Evolutionary conservation across 148 eudicot genomes (phyloP).

Genomic region (Vaccinium macrocarpon): DNA sequence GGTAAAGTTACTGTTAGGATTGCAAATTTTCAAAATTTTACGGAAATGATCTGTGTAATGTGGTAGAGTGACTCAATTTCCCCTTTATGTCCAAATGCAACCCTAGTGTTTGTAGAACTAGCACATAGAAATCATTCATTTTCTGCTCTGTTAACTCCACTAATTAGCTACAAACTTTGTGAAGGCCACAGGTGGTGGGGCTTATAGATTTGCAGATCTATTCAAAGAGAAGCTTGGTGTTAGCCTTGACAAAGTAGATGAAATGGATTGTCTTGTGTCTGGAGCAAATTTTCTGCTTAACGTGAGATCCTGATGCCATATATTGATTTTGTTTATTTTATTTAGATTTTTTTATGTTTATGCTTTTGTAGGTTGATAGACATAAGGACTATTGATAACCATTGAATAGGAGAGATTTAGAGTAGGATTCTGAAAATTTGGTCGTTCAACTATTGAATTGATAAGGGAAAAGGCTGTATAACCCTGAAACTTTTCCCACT

Average conservation of each 20-base stretch:
- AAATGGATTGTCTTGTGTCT: conserved; percentile 89
- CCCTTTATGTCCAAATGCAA: not conserved
- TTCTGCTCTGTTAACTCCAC: not conserved
- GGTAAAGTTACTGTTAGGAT: conserved; percentile 38
- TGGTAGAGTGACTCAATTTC: not conserved
- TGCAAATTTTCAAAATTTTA: conserved; percentile 1
- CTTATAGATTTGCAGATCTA: conserved; percentile 81
- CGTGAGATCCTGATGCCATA: conserved; percentile 37
- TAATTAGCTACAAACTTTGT: conserved; percentile 29
- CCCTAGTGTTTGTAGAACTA: not conserved
- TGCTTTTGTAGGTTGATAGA: conserved; percentile 8
- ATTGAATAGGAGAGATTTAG: not conserved
- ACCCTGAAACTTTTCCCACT: not conserved
- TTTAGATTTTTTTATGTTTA: not conserved
- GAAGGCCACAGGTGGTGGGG: conserved; percentile 99
- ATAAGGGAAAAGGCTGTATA: not conserved
- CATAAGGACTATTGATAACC: not conserved
- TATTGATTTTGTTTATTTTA: not conserved
- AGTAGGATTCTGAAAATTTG: conserved; percentile 1
- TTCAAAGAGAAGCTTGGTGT: conserved; percentile 94
- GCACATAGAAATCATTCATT: not conserved
- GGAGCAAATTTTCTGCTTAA: conserved; percentile 93
- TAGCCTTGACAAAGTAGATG: conserved; percentile 94
- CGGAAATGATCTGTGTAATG: not conserved
- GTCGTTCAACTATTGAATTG: not conserved